Base-by-base conservation (phyloP, 352 stramenopile species). In the Phytophthora niederhauseri region DNA sequence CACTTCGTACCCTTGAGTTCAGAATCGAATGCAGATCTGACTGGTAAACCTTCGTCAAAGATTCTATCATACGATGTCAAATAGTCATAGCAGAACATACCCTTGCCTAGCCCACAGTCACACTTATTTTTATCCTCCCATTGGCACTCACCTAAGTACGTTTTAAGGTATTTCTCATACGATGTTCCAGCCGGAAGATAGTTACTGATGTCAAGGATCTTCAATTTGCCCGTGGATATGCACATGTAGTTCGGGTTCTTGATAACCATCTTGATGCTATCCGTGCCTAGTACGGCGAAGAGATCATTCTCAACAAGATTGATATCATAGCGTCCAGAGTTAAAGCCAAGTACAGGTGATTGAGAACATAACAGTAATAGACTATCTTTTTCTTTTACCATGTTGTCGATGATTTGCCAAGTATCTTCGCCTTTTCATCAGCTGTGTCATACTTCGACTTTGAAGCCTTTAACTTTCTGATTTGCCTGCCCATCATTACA, bases 151-250 rank as follows among this genome's bases (percentile, higher is more conserved):
- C 72, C 72, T 43, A 79, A 45, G 57, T 79, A 73, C 38, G 72
- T 70, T 17, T 50, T 61, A 3, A 79, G 24, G 54, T 76, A 79
- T 7, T 62, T 61, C 3, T 68, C 56, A 65, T 68, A 73, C 22
- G 41, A 63, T 31, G 67, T 76, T 20, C 56, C 72, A 24, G 72
- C 49, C 20, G 72, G 67, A 12, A 79, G 12, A 57, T 73, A 79
- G n/a, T 76, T 79, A 22, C 4, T 61, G 22, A 72, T 73, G 61
- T 79, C 62, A 49, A 79, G 53, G 1, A 79, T 73, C 31, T 79
- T 79, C 0, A 79, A 19, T 0, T 24, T n/a, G 11, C 60, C 31
- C 2, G 72, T 73, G 0, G 22, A 14, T 31, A 79, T 75, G 50
- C 72, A 76, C 50, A 57, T 45, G 17, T 57, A 57, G 8, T 11